Evolutionary conservation across 768 basidiomycete species (phyloP), one percentile per base, ranked within the genome.

Genomic region (Lentinula lateritia): DNA sequence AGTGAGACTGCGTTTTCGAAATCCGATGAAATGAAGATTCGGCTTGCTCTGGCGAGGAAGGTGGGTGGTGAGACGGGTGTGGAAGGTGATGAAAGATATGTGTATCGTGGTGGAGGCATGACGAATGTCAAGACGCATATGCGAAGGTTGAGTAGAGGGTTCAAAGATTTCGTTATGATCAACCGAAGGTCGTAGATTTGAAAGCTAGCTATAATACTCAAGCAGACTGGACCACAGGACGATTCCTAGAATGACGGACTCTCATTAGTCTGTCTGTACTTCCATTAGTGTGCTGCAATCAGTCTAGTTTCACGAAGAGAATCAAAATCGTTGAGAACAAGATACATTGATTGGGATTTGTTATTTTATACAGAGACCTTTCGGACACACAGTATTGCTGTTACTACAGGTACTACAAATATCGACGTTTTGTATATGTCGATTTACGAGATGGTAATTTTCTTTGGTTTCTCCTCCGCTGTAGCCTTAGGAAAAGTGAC

Each of bases 401-500:
- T 28, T 2, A 28, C 28, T 28, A 52, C 7, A 39, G 13, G 5
- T 39, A 39, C 1, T 9, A 8, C 13, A 39, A 8, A 5, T 39
- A 39, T 39, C 38, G 38, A 39, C 28, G 28, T 2, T 8, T 39
- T 13, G 38, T 8, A 39, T n/a, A 1, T 7, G n/a, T 8, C 38
- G n/a, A 35, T 41, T 74, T 61, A 78, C 13, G 68, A 55, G 48
- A 78, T 72, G 6, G 73, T 67, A 59, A 80, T 74, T 66, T 71
- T 72, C 66, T 71, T 74, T 15, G 71, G 68, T 1, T 68, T 67
- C 34, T 63, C 62, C 61, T 78, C 76, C 15, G 76, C 67, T n/a
- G 74, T 70, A 10, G 72, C 69, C 71, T 80, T 83, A 9, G 83
- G 83, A 77, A 83, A 84, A 1, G 78, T 79, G 36, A 85, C 71